Conservation (phyloP, 2,329 filamentous ascomycete genomes). For the Paraconiothyrium sp. region DNA sequence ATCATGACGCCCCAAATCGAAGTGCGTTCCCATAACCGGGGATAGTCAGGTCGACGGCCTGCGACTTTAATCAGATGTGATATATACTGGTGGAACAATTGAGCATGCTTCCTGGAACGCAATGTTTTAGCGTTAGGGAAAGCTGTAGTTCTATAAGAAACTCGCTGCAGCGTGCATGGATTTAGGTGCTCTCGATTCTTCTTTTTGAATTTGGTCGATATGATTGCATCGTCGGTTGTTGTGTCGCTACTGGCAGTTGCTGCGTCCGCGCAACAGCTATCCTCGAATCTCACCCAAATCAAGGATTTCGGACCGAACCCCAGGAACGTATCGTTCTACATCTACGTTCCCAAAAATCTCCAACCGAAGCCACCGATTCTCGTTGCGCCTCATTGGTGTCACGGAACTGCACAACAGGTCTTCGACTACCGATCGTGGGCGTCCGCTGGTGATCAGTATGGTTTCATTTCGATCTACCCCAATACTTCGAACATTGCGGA, state of each 20-base stretch:
- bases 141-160: not conserved
- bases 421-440: slow-evolving; percentile 43
- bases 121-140: not conserved
- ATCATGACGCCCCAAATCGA: not conserved
- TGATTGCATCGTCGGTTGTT: slow-evolving; percentile 15
- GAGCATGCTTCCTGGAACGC: slow-evolving; percentile 1
- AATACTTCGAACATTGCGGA: slow-evolving; percentile 40
- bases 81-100: slow-evolving; percentile 17
- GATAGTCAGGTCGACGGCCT: slow-evolving; percentile 5
- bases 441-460: slow-evolving; percentile 40
- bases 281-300: slow-evolving; percentile 39
- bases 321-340: slow-evolving; percentile 44
- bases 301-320: slow-evolving; percentile 45
- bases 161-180: not conserved
- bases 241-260: slow-evolving; percentile 25
- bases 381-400: slow-evolving; percentile 47
- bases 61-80: slow-evolving; percentile 13
- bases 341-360: slow-evolving; percentile 45
- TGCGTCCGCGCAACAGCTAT: slow-evolving; percentile 32
- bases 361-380: slow-evolving; percentile 41
- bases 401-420: slow-evolving; percentile 41
- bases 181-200: not conserved
- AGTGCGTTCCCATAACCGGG: slow-evolving; percentile 7
- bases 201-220: not conserved
- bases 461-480: slow-evolving; percentile 49